Base-by-base conservation (phyloP, 352 stramenopile species). In the Pythium utonaiense region DNA sequence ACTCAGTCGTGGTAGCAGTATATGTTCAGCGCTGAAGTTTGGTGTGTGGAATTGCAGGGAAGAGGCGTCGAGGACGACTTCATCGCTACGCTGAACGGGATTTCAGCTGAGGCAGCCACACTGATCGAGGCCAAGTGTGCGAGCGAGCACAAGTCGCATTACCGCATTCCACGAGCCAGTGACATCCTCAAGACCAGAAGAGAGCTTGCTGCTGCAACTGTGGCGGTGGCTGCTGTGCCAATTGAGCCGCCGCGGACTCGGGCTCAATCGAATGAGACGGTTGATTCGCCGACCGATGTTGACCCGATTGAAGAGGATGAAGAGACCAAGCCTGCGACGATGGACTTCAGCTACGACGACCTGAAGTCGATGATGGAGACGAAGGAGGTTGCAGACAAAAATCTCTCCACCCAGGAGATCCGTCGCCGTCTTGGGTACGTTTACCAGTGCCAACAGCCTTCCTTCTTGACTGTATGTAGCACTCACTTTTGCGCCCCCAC, bases 341-440 rank as follows among this genome's bases (percentile, higher is more conserved):
- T 59, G 22, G 69, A 84, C 28, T 64, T 89, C 21, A 73, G 48
- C 24, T 69, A 69, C 2, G 66, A 80, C 25, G 78, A 92, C 34
- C 82, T 90, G 24, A 77, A 80, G 31, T 60, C 73, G 24, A 88
- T 90, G 78, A 58, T 89, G 60, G 78, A 85, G 27, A 49, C 61
- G 2, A 62, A 65, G 30, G 54, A 57, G 53, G 40, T 55, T 7
- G 28, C 53, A 14, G 60, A 83, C 13, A 72, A 87, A 19, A 80
- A 86, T 47, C 70, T 84, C 24, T 82, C 77, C 22, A 81, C 78
- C 9, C 73, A 76, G 12, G 71, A 75, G 6, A 78, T 92, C 17
- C 68, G 82, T 33, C 75, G 81, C 48, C 70, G 78, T 27, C 69
- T 92, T 36, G 82, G 82, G 75, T 82, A 59, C 17, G 62, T 57